Percentiles rank a stretch among this genome's conserved stretches.
phyloP scores from a whole-genome alignment of 2,329 filamentous ascomycete species.

The Talaromyces marneffei region DNA sequence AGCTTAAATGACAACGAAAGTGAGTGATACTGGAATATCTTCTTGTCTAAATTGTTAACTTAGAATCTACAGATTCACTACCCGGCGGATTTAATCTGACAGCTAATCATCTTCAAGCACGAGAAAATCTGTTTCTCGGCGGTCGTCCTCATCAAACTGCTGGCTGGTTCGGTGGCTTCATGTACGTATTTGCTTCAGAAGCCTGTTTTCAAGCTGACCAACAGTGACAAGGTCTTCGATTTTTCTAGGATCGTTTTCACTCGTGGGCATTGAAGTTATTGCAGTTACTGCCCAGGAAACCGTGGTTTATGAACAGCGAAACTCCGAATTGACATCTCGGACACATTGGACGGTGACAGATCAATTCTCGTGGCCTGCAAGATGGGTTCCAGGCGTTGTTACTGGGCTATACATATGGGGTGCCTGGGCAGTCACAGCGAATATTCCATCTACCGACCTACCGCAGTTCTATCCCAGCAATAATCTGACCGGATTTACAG shows the following conservation, averaged over 20 bases:
- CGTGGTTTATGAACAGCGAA: not conserved
- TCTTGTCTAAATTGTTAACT: not conserved
- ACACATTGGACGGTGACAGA: not conserved
- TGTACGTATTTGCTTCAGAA: not conserved
- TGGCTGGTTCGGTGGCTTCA: not conserved
- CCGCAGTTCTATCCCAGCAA: not conserved
- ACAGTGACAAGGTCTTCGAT: not conserved
- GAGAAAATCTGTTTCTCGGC: not conserved
- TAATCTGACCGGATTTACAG: not conserved
- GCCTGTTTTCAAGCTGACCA: not conserved
- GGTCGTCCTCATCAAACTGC: not conserved
- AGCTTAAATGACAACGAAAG: not conserved
- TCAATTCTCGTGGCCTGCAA: not conserved
- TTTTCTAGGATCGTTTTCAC: not conserved
- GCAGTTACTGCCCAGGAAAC: not conserved
- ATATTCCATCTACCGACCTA: not conserved
- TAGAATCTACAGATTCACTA: not conserved
- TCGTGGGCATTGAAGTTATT: not conserved
- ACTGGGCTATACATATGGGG: not conserved
- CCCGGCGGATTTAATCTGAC: not conserved
- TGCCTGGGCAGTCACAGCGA: not conserved
- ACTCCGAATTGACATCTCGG: not conserved
- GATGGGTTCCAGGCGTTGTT: not conserved
- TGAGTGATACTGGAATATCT: not conserved
- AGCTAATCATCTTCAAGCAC: not conserved